These are phyloP conservation scores for Barnettozyma pratensis DNA, from an alignment of 805 yeast species.

Conservation along the genomic window DNA sequence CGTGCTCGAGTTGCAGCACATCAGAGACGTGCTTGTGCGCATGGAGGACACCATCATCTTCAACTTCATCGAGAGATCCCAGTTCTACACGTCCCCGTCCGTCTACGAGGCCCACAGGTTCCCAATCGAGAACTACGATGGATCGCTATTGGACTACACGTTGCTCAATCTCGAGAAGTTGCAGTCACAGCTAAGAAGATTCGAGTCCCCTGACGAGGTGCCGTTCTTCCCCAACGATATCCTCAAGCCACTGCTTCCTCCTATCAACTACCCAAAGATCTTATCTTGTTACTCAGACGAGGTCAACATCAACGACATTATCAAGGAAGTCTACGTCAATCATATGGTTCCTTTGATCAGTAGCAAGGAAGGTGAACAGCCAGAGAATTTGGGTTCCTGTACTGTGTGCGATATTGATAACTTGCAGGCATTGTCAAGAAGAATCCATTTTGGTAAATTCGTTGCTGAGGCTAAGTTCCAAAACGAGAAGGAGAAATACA, in stretches of 20 bases:
- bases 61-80: conserved; percentile 88
- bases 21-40: conserved; percentile 76
- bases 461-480: conserved; percentile 94
- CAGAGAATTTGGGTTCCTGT: conserved; percentile 84
- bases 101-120: conserved; percentile 61
- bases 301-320: conserved; percentile 68
- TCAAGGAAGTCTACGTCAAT: conserved; percentile 61
- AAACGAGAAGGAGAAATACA: conserved; percentile 58
- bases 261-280: conserved; percentile 70
- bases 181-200: conserved; percentile 81
- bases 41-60: conserved; percentile 97
- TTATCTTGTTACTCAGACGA: conserved; percentile 72
- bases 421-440: conserved; percentile 80
- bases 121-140: conserved; percentile 62
- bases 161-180: conserved; percentile 66
- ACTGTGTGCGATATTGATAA: conserved; percentile 81
- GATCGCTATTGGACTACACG: conserved; percentile 86
- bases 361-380: conserved; percentile 63
- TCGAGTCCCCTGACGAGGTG: conserved; percentile 89
- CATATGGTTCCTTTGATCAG: conserved; percentile 74
- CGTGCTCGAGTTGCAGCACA: conserved; percentile 74
- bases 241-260: conserved; percentile 69
- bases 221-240: conserved; percentile 78
- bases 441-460: conserved; percentile 95
- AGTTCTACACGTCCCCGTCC: conserved; percentile 69